Percentiles rank a stretch among this genome's conserved stretches.
Conservation (phyloP, 2,329 filamentous ascomycete species). For the Capronia coronata region DNA sequence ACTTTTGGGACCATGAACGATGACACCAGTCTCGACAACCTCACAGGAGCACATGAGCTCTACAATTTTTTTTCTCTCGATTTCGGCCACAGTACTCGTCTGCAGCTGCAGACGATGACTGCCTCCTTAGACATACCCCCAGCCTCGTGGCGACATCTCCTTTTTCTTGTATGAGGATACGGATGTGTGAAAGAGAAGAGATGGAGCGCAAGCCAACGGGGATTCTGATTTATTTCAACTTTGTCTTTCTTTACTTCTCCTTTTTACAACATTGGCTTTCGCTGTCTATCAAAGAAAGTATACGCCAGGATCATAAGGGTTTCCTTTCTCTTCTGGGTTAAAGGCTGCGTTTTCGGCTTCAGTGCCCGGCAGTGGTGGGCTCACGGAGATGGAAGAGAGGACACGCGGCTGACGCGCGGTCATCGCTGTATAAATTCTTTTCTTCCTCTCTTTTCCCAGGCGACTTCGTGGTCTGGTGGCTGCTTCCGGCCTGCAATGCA, state of each 20-base stretch:
- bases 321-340: too few relatives aligned
- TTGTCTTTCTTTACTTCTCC: slow-evolving; percentile 5
- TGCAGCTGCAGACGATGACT: slow-evolving; percentile 14
- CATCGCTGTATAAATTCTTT: slow-evolving; percentile 17
- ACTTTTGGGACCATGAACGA: slow-evolving; percentile 7
- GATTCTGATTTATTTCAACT: slow-evolving; percentile 2
- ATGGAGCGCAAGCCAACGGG: slow-evolving; percentile 8
- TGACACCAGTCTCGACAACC: slow-evolving; percentile 11
- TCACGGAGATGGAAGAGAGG: background rate
- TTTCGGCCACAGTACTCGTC: slow-evolving; percentile 15
- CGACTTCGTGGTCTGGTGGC: slow-evolving; percentile 4
- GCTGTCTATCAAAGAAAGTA: background rate
- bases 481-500: slow-evolving; percentile 5
- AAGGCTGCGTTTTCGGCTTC: too few relatives aligned
- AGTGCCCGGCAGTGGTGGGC: background rate
- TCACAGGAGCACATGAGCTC: slow-evolving; percentile 14
- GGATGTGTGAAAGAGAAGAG: slow-evolving; percentile 13
- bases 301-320: slow-evolving; percentile 4
- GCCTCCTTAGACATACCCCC: slow-evolving; percentile 18
- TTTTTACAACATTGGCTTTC: background rate
- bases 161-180: slow-evolving; percentile 20
- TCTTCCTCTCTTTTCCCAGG: slow-evolving; percentile 10
- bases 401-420: background rate
- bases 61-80: slow-evolving; percentile 18
- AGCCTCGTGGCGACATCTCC: slow-evolving; percentile 22